phyloP scores from a whole-genome alignment of 192 early-diverging fungal species.

The Backusella tarrabulga region DNA sequence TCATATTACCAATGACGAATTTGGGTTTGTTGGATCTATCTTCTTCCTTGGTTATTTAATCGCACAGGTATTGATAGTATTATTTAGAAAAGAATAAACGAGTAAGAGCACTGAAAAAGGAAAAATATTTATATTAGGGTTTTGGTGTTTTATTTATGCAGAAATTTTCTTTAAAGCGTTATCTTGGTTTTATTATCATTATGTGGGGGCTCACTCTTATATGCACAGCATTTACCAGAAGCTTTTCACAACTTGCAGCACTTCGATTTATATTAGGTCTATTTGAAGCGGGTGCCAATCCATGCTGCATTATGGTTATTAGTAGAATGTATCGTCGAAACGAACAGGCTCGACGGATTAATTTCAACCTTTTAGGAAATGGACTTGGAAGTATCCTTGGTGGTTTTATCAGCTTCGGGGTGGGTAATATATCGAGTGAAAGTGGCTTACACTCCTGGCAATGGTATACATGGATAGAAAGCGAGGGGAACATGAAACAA shows the following conservation, averaged over 20 bases:
- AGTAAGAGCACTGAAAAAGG: neutral
- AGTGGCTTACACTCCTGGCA: slow-evolving; percentile 15
- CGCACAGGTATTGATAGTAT: neutral
- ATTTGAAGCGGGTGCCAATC: slow-evolving; percentile 26
- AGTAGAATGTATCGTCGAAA: slow-evolving; percentile 25
- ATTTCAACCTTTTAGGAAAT: slow-evolving; percentile 7
- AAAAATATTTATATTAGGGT: neutral
- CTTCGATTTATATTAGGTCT: slow-evolving; percentile 27
- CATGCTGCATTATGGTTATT: slow-evolving; percentile 16
- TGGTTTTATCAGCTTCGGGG: slow-evolving; percentile 23
- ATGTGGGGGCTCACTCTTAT: slow-evolving; percentile 23
- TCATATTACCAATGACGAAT: slow-evolving; percentile 9
- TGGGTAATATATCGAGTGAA: slow-evolving; percentile 14
- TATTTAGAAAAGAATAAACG: neutral
- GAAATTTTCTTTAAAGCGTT: slow-evolving; percentile 10
- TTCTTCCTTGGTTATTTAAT: slow-evolving; percentile 31
- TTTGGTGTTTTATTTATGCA: slow-evolving; percentile 13
- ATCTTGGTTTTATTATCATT: slow-evolving; percentile 3
- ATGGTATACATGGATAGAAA: slow-evolving; percentile 15
- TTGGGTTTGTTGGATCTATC: slow-evolving; percentile 19
- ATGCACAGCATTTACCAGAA: neutral
- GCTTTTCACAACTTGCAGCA: slow-evolving; percentile 7
- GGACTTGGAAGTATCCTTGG: slow-evolving; percentile 15
- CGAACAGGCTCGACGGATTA: slow-evolving; percentile 13
- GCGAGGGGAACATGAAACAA: neutral